Base-by-base conservation (phyloP, 2,329 filamentous ascomycete species). In the Sarocladium kiliense region DNA sequence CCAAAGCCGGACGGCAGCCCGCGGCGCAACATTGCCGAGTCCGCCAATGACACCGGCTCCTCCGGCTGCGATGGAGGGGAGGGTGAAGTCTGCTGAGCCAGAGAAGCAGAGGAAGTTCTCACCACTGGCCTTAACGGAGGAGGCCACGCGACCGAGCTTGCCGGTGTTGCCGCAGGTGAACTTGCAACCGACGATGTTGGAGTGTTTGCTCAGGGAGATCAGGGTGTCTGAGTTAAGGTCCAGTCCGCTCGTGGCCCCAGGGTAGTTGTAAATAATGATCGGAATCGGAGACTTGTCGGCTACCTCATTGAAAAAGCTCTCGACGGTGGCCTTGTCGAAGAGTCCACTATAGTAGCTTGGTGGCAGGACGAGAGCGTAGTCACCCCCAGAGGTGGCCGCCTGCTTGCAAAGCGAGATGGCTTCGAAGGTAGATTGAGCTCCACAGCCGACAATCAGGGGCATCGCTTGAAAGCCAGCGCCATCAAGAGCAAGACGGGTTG, bases 291-390 rank as follows among this genome's bases (percentile, higher is more conserved):
- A 86, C 9, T 74, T 76, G 58, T 81, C 77, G 19, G 85, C 85
- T 18, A 88, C 85, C 34, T 80, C 75, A 34, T 72, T 75, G 47
- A 51, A 51, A 76, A 90, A 92, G 70, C 84, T 90, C 25, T 81
- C 76, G 49, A 82, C 67, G 54, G 91, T 75, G 16, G 85, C 83
- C 56, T 61, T 58, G 25, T 77, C 81, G 65, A 90, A 86, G 21
- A 89, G 74, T 3, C 80, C 66, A 55, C 85, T 81, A 72, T 91
- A 92, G 74, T 92, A 93, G 53, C 82, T 84, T 3, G 89, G 89
- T 11, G 89, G 87, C 26, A 93, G 78, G 3, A 92, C 81, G 55
- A 94, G 77, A 6, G 87, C 87, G 62, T 87, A 89, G 70, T 91
- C 86, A 60, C 85, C 88, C 55, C 89, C 89, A 36, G 82, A 77